These are phyloP conservation scores for Pythium oligandrum DNA, from an alignment of 352 stramenopile species.

Conservation along the genomic window DNA sequence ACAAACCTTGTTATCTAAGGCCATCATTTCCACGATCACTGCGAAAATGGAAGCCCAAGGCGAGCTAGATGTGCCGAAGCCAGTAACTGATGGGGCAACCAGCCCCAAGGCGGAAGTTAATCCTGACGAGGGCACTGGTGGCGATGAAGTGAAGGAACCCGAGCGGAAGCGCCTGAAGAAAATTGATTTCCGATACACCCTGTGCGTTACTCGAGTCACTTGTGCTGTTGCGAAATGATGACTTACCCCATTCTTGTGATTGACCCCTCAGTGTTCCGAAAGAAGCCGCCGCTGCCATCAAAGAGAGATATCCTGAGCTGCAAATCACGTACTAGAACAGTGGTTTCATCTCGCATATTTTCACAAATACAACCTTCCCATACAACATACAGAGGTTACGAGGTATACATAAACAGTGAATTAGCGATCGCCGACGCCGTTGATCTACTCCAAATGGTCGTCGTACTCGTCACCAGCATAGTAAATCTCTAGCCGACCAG, in stretches of 20 bases:
- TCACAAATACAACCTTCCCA: constrained; percentile 3
- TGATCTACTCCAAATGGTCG: constrained; percentile 38
- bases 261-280: constrained; percentile 64
- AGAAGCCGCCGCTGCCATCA: constrained; percentile 63
- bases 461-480: constrained; percentile 58
- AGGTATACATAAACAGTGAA: constrained; percentile 9
- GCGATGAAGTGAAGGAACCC: constrained; percentile 42
- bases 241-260: constrained; percentile 1
- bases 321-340: constrained; percentile 42
- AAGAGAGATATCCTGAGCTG: constrained; percentile 67
- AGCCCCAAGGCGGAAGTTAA: neutral
- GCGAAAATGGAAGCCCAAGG: constrained; percentile 66
- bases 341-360: constrained; percentile 18
- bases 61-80: constrained; percentile 18
- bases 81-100: constrained; percentile 2
- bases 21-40: constrained; percentile 70
- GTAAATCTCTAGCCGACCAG: constrained; percentile 63
- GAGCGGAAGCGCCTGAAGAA: constrained; percentile 87
- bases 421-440: constrained; percentile 3
- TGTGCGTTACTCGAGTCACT: constrained; percentile 30
- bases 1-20: constrained; percentile 17
- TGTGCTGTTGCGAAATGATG: constrained; percentile 1
- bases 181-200: constrained; percentile 87
- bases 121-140: constrained; percentile 2
- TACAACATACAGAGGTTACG: constrained; percentile 1